These are phyloP conservation scores for Podospora comata DNA, from an alignment of 495 filamentous ascomycete genomes.

Conservation along the genomic window DNA sequence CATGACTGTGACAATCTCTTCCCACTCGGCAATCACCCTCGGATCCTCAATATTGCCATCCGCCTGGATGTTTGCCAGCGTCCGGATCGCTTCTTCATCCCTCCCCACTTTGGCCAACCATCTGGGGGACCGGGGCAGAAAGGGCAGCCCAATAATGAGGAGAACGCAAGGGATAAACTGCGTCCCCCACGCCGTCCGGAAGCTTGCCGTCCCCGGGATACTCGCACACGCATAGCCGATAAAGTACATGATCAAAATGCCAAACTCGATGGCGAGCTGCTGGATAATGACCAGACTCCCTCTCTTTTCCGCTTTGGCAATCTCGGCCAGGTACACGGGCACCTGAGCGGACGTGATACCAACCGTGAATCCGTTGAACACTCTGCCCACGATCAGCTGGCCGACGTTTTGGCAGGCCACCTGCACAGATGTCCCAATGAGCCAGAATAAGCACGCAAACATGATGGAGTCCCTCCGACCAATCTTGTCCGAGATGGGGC, in stretches of 20 bases:
- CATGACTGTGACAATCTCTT: conserved; percentile 63
- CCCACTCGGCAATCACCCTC: conserved; percentile 66
- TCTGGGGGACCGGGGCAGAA: conserved; percentile 68
- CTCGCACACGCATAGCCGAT: conserved; percentile 54
- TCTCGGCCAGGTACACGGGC: conserved; percentile 77
- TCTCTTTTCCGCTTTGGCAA: conserved; percentile 62
- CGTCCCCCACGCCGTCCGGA: conserved; percentile 69
- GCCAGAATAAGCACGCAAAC: conserved; percentile 67
- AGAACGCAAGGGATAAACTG: conserved; percentile 66
- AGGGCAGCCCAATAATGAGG: conserved; percentile 61
- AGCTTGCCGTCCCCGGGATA: conserved; percentile 59
- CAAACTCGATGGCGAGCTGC: conserved; percentile 74
- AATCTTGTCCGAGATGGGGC: conserved; percentile 53
- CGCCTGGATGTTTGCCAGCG: conserved; percentile 67
- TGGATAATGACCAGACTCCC: conserved; percentile 72
- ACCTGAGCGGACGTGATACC: conserved; percentile 76
- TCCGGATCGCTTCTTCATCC: conserved; percentile 62
- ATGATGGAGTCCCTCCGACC: conserved; percentile 64
- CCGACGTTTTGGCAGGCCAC: conserved; percentile 57
- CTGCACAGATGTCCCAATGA: conserved; percentile 66
- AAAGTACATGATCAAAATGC: conserved; percentile 51
- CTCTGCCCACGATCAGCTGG: conserved; percentile 65
- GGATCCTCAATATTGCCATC: conserved; percentile 62
- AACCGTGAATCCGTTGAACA: conserved; percentile 69
- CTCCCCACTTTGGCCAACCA: conserved; percentile 71